phyloP scores from a whole-genome alignment of 2,329 filamentous ascomycete genomes.

The Xylariaceae sp. region DNA sequence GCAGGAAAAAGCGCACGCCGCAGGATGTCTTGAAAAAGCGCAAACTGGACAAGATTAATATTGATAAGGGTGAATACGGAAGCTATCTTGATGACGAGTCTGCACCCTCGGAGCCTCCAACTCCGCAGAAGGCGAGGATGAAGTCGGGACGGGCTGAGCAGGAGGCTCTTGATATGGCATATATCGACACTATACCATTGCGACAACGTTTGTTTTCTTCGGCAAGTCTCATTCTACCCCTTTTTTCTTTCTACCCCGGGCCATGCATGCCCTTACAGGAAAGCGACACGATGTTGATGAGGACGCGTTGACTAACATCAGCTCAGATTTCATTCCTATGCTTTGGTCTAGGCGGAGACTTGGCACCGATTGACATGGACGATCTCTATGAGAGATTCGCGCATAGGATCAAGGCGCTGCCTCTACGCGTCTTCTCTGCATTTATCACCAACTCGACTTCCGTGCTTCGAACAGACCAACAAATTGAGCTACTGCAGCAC shows the following conservation, averaged over 20 bases:
- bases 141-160: slow-evolving; percentile 23
- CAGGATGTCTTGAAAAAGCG: slow-evolving; percentile 43
- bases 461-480: slow-evolving; percentile 34
- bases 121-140: slow-evolving; percentile 37
- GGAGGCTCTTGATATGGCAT: slow-evolving; percentile 35
- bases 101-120: slow-evolving; percentile 41
- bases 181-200: slow-evolving; percentile 53
- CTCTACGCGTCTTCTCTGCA: slow-evolving; percentile 52
- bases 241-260: background rate
- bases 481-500: slow-evolving; percentile 43
- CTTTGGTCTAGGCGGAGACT: slow-evolving; percentile 40
- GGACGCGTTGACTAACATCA: slow-evolving; percentile 19
- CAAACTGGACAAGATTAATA: slow-evolving; percentile 47
- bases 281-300: background rate
- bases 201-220: slow-evolving; percentile 60
- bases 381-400: slow-evolving; percentile 57
- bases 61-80: slow-evolving; percentile 56
- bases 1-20: slow-evolving; percentile 37
- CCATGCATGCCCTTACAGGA: background rate
- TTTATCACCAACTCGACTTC: slow-evolving; percentile 44
- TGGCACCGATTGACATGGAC: slow-evolving; percentile 36
- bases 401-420: slow-evolving; percentile 52
- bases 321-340: slow-evolving; percentile 41
- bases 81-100: slow-evolving; percentile 56
- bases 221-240: slow-evolving; percentile 30